A percentile compares a stretch with the other conserved stretches of the same genome.
These are phyloP conservation scores for Bipolaris bicolor DNA, from an alignment of 2,329 filamentous ascomycete species.

Conservation along the genomic window DNA sequence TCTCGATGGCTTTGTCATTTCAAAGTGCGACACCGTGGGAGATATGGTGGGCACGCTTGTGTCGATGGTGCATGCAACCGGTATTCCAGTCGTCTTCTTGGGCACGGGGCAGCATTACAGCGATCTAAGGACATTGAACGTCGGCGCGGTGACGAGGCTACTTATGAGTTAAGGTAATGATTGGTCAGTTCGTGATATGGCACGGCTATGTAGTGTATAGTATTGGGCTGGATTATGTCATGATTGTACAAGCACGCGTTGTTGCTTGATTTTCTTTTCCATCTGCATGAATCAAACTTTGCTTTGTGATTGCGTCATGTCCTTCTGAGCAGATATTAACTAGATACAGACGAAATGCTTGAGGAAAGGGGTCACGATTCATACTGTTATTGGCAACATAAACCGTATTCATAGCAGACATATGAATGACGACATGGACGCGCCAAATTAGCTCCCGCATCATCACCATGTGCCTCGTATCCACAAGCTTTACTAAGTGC, in stretches of 20 bases:
- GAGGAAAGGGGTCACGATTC: neutral
- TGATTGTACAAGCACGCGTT: neutral
- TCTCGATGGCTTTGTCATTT: slow-evolving; percentile 97
- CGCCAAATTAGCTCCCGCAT: neutral
- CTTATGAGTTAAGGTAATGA: slow-evolving; percentile 60
- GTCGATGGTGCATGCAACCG: slow-evolving; percentile 95
- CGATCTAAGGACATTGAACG: slow-evolving; percentile 67
- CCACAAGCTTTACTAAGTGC: slow-evolving; percentile 6
- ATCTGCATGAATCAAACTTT: neutral
- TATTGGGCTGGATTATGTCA: slow-evolving; percentile 4
- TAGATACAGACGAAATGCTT: neutral
- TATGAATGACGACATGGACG: slow-evolving; percentile 11
- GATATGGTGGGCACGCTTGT: slow-evolving; percentile 97
- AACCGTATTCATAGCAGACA: neutral
- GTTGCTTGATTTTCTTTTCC: neutral
- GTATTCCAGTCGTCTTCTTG: slow-evolving; percentile 93
- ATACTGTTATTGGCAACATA: neutral
- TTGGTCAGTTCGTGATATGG: neutral
- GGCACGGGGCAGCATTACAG: slow-evolving; percentile 74
- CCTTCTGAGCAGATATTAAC: neutral
- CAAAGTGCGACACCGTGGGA: slow-evolving; percentile 98
- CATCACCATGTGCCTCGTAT: neutral
- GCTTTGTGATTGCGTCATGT: neutral
- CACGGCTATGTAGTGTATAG: neutral
- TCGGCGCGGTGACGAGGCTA: slow-evolving; percentile 67